phyloP scores from a whole-genome alignment of 176 grass and related monocot genomes.

The Aegilops tauschii region DNA sequence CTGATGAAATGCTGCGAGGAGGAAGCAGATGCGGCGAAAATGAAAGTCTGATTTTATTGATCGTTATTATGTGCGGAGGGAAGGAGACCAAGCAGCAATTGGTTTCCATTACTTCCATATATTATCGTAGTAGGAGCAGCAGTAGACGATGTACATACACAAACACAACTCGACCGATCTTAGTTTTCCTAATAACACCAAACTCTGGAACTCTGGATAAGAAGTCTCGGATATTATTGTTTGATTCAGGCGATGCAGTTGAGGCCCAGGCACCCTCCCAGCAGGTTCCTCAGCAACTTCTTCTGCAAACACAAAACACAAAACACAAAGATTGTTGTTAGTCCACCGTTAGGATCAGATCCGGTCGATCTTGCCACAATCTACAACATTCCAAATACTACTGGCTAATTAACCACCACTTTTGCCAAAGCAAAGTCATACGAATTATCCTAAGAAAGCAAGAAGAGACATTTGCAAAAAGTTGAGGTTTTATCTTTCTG shows the following conservation, averaged over 20 bases:
- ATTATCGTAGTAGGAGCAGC: slow-evolving; percentile 1
- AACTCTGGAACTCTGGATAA: neutral
- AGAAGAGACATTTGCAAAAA: slow-evolving; percentile 38
- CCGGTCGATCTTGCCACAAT: neutral
- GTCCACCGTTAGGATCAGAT: neutral
- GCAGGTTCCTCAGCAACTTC: slow-evolving; percentile 66
- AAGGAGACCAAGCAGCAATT: slow-evolving; percentile 18
- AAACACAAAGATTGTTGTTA: neutral
- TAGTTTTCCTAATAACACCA: neutral
- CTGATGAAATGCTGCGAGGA: too few relatives aligned
- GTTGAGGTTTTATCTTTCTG: neutral
- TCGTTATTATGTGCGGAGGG: neutral
- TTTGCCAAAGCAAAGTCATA: neutral
- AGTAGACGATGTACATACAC: slow-evolving; percentile 42
- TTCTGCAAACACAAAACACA: slow-evolving; percentile 57
- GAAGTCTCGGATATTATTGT: neutral
- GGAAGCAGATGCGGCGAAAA: neutral
- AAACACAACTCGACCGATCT: neutral
- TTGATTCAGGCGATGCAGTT: slow-evolving; percentile 83
- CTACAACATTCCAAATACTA: neutral
- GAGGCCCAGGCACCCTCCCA: slow-evolving; percentile 69
- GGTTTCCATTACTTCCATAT: slow-evolving; percentile 52
- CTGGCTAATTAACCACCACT: neutral
- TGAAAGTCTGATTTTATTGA: neutral
- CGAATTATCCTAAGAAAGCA: slow-evolving; percentile 14